Evolutionary conservation across 176 grass and related monocot species (phyloP), one percentile per base, ranked within the genome.

Genomic region (Themeda triandra): DNA sequence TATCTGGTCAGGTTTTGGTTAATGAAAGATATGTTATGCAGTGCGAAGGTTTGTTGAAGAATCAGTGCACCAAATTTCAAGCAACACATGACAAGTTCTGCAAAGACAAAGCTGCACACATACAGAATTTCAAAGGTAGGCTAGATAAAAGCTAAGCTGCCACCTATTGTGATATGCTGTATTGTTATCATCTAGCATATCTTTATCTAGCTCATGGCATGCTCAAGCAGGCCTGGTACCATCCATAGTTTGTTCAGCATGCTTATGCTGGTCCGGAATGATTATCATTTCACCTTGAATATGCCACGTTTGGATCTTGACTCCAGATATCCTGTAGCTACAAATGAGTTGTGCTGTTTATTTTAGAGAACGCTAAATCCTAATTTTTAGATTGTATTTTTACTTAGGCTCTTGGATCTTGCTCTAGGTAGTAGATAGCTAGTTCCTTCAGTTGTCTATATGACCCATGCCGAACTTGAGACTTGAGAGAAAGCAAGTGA

Each of bases 1-100:
- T 76, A 78, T 45, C 23, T 79, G 30, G 29, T 59, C 65, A 31
- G 66, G 31, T 11, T 66, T 63, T 79, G 46, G 56, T 83, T 86
- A n/a, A 84, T 51, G 36, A 0, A 28, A 44, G 78, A 36, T 79
- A 82, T 77, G 37, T 66, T 28, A 82, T 85, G 88, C 63, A 98
- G 95, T 98, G 91, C 62, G 95, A 95, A 86, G 81, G 76, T 41
- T 85, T 88, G 65, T 71, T 98, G 95, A 98, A 95, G 83, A 92
- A 87, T 46, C 92, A 98, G 82, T 87, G 88, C 85, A 75, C 88
- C 70, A 93, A 95, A 74, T 93, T 93, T 77, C 87, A 93, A 84
- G 91, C 78, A 85, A 86, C 89, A 33, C 89, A 95, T 77, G 92
- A 98, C 15, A 91, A 88, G 76, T 98, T 98, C 79, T 87, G 77